Evolutionary conservation across 441 rosid genomes (phyloP), one percentile per base, ranked within the genome.

Genomic region (Syzygium malaccense): DNA sequence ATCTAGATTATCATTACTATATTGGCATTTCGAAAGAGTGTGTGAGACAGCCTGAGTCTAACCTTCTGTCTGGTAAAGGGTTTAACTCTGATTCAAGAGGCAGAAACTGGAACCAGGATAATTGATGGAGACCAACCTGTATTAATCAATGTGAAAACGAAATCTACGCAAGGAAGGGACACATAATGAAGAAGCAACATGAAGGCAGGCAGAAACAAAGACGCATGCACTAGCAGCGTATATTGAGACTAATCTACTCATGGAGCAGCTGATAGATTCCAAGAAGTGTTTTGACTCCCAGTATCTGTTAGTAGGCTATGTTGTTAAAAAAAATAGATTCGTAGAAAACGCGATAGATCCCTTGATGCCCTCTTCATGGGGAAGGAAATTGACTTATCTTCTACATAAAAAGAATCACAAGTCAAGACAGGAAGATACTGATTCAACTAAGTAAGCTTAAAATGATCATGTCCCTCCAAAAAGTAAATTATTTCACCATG

Each of bases 21-120:
- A 41, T 86, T 54, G 86, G 75, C 15, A 85, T 80, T 71, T 71
- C 13, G n/a, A 37, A 41, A 37, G 26, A 19, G 79, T 68, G 45
- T 7, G 3, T 71, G 80, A 71, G 83, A 41, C 83, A 37, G 83
- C 83, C 51, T 71, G 83, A 71, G 37, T 86, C 92, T 86, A 88
- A 97, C 99, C 99, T 96, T 94, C 93, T 93, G 90, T 96, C 99
- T 23, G 95, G 92, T 33, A 95, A 87, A 90, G 94, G 91, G 87
- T 90, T 96, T 86, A 98, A 91, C 91, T 96, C 99, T 88, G 98
- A 90, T 91, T 98, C 99, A 89, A 92, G 93, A 4, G 99, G 99
- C 89, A 96, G 96, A 92, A 96, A 96, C 94, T 98, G 99, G 93
- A 98, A 98, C 99, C 99, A 98, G 37, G 99, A 96, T 66, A 97